phyloP scores from a whole-genome alignment of 768 basidiomycete genomes.

The Lactarius quietus region DNA sequence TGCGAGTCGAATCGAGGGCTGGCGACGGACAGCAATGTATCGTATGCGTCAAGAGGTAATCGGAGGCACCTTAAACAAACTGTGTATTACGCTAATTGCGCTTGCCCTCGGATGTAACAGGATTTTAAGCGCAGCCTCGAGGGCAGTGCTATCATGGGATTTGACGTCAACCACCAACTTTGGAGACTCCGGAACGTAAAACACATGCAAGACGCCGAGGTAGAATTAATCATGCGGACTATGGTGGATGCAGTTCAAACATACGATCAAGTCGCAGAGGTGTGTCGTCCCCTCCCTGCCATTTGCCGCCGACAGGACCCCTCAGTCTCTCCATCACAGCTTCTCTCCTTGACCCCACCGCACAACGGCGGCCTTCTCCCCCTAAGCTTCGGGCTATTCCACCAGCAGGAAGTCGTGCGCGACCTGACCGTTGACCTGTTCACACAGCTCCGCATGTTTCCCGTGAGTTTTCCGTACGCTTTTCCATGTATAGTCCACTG shows the following conservation, averaged over 20 bases:
- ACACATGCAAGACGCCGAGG: conserved; percentile 69
- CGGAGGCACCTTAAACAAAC: background rate
- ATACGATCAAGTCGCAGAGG: conserved; percentile 91
- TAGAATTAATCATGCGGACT: conserved; percentile 66
- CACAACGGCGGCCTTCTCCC: conserved; percentile 81
- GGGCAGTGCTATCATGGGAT: conserved; percentile 62
- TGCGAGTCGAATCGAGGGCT: conserved; percentile 86
- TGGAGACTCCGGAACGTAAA: conserved; percentile 73
- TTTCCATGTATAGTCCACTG: conserved; percentile 7
- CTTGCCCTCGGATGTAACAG: conserved; percentile 38
- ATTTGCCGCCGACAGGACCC: background rate
- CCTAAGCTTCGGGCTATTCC: conserved; percentile 87
- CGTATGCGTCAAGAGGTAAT: conserved; percentile 62
- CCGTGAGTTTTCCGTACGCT: conserved; percentile 47
- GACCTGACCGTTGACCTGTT: conserved; percentile 82
- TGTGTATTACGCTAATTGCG: background rate
- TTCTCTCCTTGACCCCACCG: conserved; percentile 73
- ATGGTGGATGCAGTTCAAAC: conserved; percentile 67
- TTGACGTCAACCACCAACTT: conserved; percentile 86
- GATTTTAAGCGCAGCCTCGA: conserved; percentile 59
- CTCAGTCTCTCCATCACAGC: conserved; percentile 40
- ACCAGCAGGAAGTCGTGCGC: conserved; percentile 72
- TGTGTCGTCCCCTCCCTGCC: conserved; percentile 34
- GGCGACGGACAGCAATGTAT: conserved; percentile 83
- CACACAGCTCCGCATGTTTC: conserved; percentile 68